Evolutionary conservation across 192 early-diverging fungal genomes (phyloP), one percentile per base, ranked within the genome.

Genomic region (Podila horticola): DNA sequence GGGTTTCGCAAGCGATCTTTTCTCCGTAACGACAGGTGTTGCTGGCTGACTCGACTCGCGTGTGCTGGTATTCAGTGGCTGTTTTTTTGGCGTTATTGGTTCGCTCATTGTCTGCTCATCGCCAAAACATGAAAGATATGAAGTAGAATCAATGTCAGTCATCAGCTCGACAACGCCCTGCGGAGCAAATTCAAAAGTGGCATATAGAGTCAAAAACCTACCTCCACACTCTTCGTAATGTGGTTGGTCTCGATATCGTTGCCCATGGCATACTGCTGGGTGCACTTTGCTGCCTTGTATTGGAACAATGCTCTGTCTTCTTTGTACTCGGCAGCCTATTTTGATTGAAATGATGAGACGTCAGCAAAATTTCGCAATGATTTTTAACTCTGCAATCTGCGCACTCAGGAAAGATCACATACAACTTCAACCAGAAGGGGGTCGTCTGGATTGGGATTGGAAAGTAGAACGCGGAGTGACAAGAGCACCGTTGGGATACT

Each of bases 371-470:
- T 12, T 12, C 20, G 11, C 28, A 17, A 9, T 2, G 3, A 2
- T 3, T 51, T 50, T 11, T 11, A 17, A 64, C 26, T 30, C 15
- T 12, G 45, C 31, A 12, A 48, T 15, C 31, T 28, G 63, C 13
- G 20, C 20, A 62, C 41, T 22, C 31, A 28, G 8, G 17, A 28
- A 34, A 12, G 36, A 51, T 15, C 34, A 52, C 67, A 63, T 84
- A 91, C 91, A 52, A 92, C 87, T n/a, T 94, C 93, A 9, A 88
- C 84, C 51, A 90, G 75, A 36, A 95, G 72, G 45, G 94, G 94
- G 65, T 95, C 94, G 34, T 94, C 86, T 6, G 93, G 91, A 50
- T 95, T 95, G 0, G 93, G 93, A 20, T 76, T 72, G 3, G 75
- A 88, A 62, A 95, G 83, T 29, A 95, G 72, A 49, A 88, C 62